Base-by-base conservation (phyloP, 1,284 basidiomycete species). In the Ganoderma sp. region DNA sequence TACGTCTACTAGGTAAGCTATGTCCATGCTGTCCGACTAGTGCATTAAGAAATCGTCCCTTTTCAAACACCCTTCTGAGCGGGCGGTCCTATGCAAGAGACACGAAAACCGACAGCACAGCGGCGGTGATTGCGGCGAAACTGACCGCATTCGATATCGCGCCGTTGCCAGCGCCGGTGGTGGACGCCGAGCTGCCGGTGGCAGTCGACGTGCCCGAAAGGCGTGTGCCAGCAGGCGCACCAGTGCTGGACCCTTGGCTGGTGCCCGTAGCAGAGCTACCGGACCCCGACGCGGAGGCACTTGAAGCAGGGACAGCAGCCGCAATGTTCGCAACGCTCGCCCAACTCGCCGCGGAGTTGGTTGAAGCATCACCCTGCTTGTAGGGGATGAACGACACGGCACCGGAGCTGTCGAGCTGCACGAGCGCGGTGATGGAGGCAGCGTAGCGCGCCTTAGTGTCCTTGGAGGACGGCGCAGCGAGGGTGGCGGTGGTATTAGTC, bases 321-420 rank as follows among this genome's bases (percentile, higher is more conserved):
- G 75, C 72, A 56, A 79, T 59, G 54, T 72, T 73, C n/a, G 68
- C 64, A 39, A 89, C 82, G 22, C 74, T 72, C 37, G 79, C 79
- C 88, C 89, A 90, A n/a, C 79, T 73, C 2, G 87, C 86, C 2
- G 78, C 79, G 2, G 81, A 74, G 78, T 87, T 88, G 48, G 81
- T 79, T 7, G 76, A 75, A 6, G 78, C 77, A 72, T 85, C 84
- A 39, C 80, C 81, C 63, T 85, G 78, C 63, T 80, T 86, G 79
- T 89, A 91, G 0, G 89, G 83, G 50, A 95, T 80, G 83, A 87
- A 95, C 61, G 86, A 87, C 52, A 96, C 83, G 4, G 84, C 80
- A 57, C 93, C 93, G 22, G 84, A 81, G 43, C 87, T 86, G 66
- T 88, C 85, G 64, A 96, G 85, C 79, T 95, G 94, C n/a, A 95